A percentile compares a stretch with the other conserved stretches of the same genome.
phyloP scores from a whole-genome alignment of 129 eudicot genomes.

The Chrysanthemum makinoi region DNA sequence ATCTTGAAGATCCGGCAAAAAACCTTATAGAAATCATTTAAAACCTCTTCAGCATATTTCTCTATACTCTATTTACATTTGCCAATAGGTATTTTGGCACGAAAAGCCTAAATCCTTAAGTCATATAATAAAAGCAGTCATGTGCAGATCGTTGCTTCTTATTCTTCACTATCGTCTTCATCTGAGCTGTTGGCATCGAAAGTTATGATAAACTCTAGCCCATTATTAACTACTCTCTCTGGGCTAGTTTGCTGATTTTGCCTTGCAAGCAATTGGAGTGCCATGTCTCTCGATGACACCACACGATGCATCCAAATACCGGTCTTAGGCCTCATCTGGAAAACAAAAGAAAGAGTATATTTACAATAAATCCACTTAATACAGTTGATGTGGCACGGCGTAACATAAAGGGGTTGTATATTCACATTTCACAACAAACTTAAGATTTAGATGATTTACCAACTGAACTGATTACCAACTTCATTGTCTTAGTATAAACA shows the following conservation, averaged over 20 bases:
- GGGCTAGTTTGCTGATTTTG: constrained; percentile 43
- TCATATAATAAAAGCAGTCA: constrained; percentile 23
- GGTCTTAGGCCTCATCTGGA: constrained; percentile 58
- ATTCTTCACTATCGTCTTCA: constrained; percentile 38
- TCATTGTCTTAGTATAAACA: no score
- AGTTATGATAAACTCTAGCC: constrained; percentile 44
- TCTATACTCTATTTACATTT: constrained; percentile 42
- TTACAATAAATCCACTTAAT: not conserved
- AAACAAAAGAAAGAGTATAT: constrained; percentile 25
- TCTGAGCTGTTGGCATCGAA: constrained; percentile 40
- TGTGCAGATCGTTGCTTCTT: constrained; percentile 1
- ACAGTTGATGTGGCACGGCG: not conserved
- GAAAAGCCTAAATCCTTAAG: constrained; percentile 11
- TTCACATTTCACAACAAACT: no score
- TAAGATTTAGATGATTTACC: no score
- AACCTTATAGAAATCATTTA: not conserved
- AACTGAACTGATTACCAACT: no score
- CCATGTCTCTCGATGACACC: constrained; percentile 70
- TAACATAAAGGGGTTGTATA: no score
- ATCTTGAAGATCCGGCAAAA: constrained; percentile 10
- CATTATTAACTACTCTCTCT: constrained; percentile 39
- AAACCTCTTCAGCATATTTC: constrained; percentile 9
- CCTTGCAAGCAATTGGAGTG: constrained; percentile 44
- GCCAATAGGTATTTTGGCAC: not conserved
- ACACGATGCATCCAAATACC: constrained; percentile 54